Conservation (phyloP, 108 stramenopile species). For the Skeletonema marinoi region DNA sequence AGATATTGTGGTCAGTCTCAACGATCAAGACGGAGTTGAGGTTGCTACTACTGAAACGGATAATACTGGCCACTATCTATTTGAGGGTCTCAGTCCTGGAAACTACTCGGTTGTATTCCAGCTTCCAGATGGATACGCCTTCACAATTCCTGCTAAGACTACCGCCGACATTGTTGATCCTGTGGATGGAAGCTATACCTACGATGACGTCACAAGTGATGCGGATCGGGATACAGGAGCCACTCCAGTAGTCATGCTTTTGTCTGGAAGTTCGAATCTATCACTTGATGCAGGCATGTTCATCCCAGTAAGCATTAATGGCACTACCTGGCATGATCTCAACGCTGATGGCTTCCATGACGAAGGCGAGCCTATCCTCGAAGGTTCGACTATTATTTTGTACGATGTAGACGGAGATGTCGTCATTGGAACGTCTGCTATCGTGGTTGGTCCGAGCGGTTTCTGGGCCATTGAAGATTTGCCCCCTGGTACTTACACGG, state of each 20-base stretch:
- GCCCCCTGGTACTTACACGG: constrained; percentile 42
- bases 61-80: constrained; percentile 32
- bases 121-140: constrained; percentile 32
- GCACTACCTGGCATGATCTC: constrained; percentile 49
- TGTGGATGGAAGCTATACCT: constrained; percentile 31
- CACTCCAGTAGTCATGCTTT: constrained; percentile 10
- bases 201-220: constrained; percentile 47
- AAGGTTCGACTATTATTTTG: constrained; percentile 26
- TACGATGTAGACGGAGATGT: constrained; percentile 40
- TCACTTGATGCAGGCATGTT: constrained; percentile 51
- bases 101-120: constrained; percentile 44
- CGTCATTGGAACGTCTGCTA: constrained; percentile 7
- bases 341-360: constrained; percentile 43
- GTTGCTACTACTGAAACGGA: constrained; percentile 25
- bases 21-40: constrained; percentile 13
- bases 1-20: constrained; percentile 24
- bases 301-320: constrained; percentile 39
- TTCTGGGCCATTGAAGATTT: constrained; percentile 28
- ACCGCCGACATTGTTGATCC: constrained; percentile 21
- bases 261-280: constrained; percentile 19
- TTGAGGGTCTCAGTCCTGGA: constrained; percentile 25
- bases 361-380: constrained; percentile 30
- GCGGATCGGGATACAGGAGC: constrained; percentile 34
- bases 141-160: constrained; percentile 37
- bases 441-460: constrained; percentile 11